These are phyloP conservation scores for Actinidia arguta DNA, from an alignment of 179 eudicot genomes.

Conservation along the genomic window DNA sequence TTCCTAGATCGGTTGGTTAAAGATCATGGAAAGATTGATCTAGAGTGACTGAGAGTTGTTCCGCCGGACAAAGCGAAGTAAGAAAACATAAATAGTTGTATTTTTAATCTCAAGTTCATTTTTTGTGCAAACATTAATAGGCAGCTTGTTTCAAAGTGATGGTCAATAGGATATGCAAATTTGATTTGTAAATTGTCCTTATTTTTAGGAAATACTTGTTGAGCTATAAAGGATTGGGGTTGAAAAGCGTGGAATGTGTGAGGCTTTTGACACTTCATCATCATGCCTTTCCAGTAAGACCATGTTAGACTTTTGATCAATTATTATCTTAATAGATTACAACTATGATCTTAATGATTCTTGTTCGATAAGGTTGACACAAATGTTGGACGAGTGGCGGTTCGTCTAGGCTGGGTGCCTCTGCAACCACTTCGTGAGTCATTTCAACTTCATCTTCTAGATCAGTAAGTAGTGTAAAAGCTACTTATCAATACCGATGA, in stretches of 20 bases:
- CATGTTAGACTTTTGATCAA: background rate
- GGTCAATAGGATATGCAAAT: background rate
- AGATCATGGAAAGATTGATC: slow-evolving; percentile 79
- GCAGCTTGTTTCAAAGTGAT: background rate
- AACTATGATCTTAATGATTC: background rate
- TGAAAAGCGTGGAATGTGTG: slow-evolving; percentile 91
- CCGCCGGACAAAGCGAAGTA: slow-evolving; percentile 89
- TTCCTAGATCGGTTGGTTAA: slow-evolving; percentile 72
- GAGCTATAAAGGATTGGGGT: slow-evolving; percentile 79
- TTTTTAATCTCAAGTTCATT: background rate
- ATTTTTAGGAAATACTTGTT: slow-evolving; percentile 73
- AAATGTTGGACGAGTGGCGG: slow-evolving; percentile 86
- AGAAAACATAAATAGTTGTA: slow-evolving; percentile 16
- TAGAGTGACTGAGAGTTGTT: slow-evolving; percentile 93
- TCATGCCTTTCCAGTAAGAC: slow-evolving; percentile 87
- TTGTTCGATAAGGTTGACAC: slow-evolving; percentile 70
- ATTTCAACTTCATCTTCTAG: slow-evolving; percentile 76
- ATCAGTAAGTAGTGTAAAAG: slow-evolving; percentile 49
- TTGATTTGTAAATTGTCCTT: background rate
- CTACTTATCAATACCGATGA: background rate
- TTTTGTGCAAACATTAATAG: background rate
- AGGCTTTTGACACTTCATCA: slow-evolving; percentile 84
- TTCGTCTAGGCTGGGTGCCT: slow-evolving; percentile 97
- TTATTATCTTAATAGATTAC: background rate
- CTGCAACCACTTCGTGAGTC: slow-evolving; percentile 86